Evolutionary conservation across 1,139 yeast species (phyloP), one percentile per base, ranked within the genome.

Genomic region (Nakaseomyces kungkrabaensis): DNA sequence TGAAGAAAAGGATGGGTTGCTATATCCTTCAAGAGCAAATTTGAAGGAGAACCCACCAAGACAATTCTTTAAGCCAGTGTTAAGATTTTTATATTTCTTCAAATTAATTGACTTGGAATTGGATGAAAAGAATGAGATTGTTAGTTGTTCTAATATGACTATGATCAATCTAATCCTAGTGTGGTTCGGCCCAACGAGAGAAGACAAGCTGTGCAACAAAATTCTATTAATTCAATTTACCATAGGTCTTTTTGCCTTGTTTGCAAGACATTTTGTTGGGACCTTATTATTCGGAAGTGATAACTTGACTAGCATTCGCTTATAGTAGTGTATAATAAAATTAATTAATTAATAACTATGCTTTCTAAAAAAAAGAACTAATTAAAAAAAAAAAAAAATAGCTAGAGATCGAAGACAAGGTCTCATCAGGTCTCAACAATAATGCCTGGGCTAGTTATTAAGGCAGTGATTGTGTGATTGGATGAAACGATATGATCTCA

Each of bases 261-360:
- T 77, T 3, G 77, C 80, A 7, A 78, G 99, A 66, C 98, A 92
- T 67, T 78, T 89, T 0, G 71, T 88, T 10, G 97, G 96, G 0
- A 86, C 90, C 2, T 72, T 92, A 73, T 66, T 92, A 13, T 92
- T 89, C 69, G 97, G 96, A 8, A 82, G 83, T 57, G 98, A 92
- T 66, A 92, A 92, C 63, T 72, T 85, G 54, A 71, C 71, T 68
- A 51, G 59, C 9, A 55, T 59, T 36, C 57, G 54, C 24, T 56
- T 37, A 47, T 40, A 17, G 40, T 26, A 32, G 38, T 45, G 13
- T 37, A 4, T 37, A 17, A 37, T 17, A 7, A n/a, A 11, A 17
- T 17, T 17, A 17, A 17, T 17, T 17, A 17, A 17, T 17, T 17
- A 17, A 17, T 17, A 2, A 17, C 22, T 17, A 17, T 17, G 3